Base-by-base conservation (phyloP, 2,329 filamentous ascomycete genomes). In the Sarocladium oryzae region DNA sequence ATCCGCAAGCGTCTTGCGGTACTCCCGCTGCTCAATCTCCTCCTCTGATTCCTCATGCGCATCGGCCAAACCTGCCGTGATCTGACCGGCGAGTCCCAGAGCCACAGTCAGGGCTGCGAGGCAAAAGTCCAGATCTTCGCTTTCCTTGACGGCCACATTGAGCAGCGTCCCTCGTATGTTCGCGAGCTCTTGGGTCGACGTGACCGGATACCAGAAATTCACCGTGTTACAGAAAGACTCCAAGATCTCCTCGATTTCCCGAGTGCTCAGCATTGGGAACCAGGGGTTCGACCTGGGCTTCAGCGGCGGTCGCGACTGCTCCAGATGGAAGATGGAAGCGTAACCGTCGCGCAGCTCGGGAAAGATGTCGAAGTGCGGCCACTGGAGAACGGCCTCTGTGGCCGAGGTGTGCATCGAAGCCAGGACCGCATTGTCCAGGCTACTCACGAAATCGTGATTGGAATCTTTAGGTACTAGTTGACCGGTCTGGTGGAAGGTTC, bases 201-300 rank as follows among this genome's bases (percentile, higher is more conserved):
- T 68, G 5, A 72, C 75, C 0, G 75, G 76, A 51, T 78, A 78
- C 73, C 74, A 78, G 45, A 77, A 77, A 58, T 78, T 79, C 37
- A 77, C 63, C 30, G 67, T 70, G 2, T 61, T 60, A 53, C 75
- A 66, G 41, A 79, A 79, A 0, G 71, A 67, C 1, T 65, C 59
- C 0, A 77, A 57, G 4, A 74, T 69, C 0, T 59, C 58, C 15
- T 69, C 65, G 2, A 77, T 59, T 6, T 77, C 74, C 1, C 67
- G 61, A 0, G 66, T 56, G 1, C 66, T 66, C 4, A 72, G 64
- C 35, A 72, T 74, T 0, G 74, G 76, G 20, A 68, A 66, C 53
- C 72, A 66, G 8, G 65, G 63, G 2, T 63, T 63, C 0, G 63
- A 52, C 2, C 63, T 62, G 2, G 67, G 65, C 1, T 57, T 52